These are phyloP conservation scores for Papiliotrema terrestris DNA, from an alignment of 1,284 basidiomycete species.

Conservation along the genomic window DNA sequence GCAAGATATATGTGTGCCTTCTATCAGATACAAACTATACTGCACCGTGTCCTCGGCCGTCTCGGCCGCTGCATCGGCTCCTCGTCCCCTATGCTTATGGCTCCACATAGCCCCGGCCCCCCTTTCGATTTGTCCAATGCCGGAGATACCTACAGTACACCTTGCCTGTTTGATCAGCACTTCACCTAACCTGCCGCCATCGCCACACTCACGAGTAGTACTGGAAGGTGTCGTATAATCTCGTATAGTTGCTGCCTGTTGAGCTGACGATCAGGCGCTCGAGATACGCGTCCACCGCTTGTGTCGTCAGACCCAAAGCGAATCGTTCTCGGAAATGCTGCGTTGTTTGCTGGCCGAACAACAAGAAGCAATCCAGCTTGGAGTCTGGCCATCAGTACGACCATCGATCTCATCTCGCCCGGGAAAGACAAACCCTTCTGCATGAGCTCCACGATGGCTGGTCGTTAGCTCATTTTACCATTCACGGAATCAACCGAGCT, in stretches of 20 bases:
- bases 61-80: not conserved
- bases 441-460: constrained; percentile 92
- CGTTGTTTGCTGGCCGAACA: constrained; percentile 87
- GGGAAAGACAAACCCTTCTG: constrained; percentile 66
- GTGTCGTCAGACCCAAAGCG: constrained; percentile 82
- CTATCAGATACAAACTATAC: not conserved
- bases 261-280: constrained; percentile 83
- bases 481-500: constrained; percentile 47
- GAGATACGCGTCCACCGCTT: constrained; percentile 82
- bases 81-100: too few species aligned
- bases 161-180: constrained; percentile 10
- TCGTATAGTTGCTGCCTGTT: constrained; percentile 86
- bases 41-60: not conserved
- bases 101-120: too few species aligned
- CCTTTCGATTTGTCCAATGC: too few species aligned
- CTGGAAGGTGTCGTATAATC: constrained; percentile 77
- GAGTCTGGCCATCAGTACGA: constrained; percentile 61
- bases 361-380: constrained; percentile 83
- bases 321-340: constrained; percentile 85
- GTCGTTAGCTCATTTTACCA: constrained; percentile 7
- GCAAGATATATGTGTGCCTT: not conserved
- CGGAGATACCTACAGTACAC: constrained; percentile 16
- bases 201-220: constrained; percentile 39
- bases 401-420: not conserved
- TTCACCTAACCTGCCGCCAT: not conserved